These are phyloP conservation scores for Clavulina sp. DNA, from an alignment of 768 basidiomycete species.

Conservation along the genomic window DNA sequence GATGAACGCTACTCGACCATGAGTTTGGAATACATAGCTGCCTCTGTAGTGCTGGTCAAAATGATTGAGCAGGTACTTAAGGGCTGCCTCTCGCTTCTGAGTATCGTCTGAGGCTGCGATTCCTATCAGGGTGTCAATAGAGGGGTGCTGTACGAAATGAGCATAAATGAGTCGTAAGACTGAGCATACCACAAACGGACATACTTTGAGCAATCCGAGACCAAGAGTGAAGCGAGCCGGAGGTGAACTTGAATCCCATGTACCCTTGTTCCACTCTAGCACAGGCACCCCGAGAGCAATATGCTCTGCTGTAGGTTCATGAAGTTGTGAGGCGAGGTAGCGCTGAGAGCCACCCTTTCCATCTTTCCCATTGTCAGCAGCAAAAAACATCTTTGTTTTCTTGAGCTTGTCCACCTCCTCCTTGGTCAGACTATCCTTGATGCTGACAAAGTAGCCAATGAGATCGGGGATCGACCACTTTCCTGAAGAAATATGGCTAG, in stretches of 20 bases:
- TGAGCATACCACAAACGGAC: not conserved
- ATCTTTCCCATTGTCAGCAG: conserved; percentile 57
- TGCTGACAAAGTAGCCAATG: conserved; percentile 71
- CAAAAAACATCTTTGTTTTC: conserved; percentile 25
- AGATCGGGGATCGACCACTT: conserved; percentile 80
- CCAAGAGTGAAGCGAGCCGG: conserved; percentile 65
- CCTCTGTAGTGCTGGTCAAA: conserved; percentile 36
- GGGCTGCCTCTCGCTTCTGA: conserved; percentile 36
- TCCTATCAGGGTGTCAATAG: conserved; percentile 39
- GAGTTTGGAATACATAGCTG: conserved; percentile 38
- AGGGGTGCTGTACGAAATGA: not conserved
- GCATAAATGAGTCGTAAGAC: not conserved
- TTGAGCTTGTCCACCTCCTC: conserved; percentile 39
- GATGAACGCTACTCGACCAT: conserved; percentile 51
- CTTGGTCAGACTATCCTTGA: conserved; percentile 41
- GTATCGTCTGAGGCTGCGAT: conserved; percentile 45
- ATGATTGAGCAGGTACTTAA: conserved; percentile 74
- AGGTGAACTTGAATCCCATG: conserved; percentile 56
- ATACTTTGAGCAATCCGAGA: conserved; percentile 34
- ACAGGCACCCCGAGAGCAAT: conserved; percentile 60
- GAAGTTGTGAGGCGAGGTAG: conserved; percentile 35
- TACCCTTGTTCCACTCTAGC: conserved; percentile 72
- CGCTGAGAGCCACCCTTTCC: conserved; percentile 5
- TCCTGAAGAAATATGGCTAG: conserved; percentile 74
- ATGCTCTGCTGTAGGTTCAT: conserved; percentile 64